A percentile compares a stretch with the other conserved stretches of the same genome.
These are phyloP conservation scores for Coniosporium apollinis DNA, from an alignment of 495 filamentous ascomycete species.

Conservation along the genomic window DNA sequence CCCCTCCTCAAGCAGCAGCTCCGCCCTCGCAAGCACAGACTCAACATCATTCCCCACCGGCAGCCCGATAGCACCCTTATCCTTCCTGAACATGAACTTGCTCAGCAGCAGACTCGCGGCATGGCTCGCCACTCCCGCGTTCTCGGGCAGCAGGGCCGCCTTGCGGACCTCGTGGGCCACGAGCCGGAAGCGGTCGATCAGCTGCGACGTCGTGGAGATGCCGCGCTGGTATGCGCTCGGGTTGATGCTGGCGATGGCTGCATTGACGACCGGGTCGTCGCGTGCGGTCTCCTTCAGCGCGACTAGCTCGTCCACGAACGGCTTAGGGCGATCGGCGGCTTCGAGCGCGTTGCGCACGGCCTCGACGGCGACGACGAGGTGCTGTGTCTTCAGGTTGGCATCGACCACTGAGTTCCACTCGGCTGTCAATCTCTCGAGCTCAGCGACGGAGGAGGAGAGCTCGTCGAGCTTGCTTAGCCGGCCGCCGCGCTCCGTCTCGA, in stretches of 20 bases:
- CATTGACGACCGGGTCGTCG: slow-evolving; percentile 68
- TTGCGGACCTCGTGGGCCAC: slow-evolving; percentile 91
- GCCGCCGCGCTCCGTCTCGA: slow-evolving; percentile 76
- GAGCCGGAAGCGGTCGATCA: slow-evolving; percentile 88
- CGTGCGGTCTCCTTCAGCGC: slow-evolving; percentile 82
- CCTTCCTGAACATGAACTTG: slow-evolving; percentile 87
- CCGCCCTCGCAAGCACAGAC: slow-evolving; percentile 74
- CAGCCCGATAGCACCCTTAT: too few species aligned
- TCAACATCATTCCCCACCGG: slow-evolving; percentile 84
- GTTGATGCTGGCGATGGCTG: slow-evolving; percentile 87
- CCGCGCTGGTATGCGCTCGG: slow-evolving; percentile 86
- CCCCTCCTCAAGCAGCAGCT: slow-evolving; percentile 79
- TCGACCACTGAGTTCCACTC: slow-evolving; percentile 81
- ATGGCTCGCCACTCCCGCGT: slow-evolving; percentile 86
- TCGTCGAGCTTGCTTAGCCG: slow-evolving; percentile 73
- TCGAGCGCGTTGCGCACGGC: slow-evolving; percentile 71
- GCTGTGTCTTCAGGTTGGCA: slow-evolving; percentile 78
- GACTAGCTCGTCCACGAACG: slow-evolving; percentile 79
- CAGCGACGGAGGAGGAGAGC: slow-evolving; percentile 53
- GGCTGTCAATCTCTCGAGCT: slow-evolving; percentile 69
- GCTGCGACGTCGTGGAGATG: slow-evolving; percentile 61
- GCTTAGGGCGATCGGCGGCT: slow-evolving; percentile 52
- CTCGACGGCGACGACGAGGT: slow-evolving; percentile 87
- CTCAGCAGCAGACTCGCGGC: slow-evolving; percentile 74
- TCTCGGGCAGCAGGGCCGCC: slow-evolving; percentile 74